Evolutionary conservation across 2,329 filamentous ascomycete species (phyloP), one percentile per base, ranked within the genome.

Genomic region (Colletotrichum cordylinicola): DNA sequence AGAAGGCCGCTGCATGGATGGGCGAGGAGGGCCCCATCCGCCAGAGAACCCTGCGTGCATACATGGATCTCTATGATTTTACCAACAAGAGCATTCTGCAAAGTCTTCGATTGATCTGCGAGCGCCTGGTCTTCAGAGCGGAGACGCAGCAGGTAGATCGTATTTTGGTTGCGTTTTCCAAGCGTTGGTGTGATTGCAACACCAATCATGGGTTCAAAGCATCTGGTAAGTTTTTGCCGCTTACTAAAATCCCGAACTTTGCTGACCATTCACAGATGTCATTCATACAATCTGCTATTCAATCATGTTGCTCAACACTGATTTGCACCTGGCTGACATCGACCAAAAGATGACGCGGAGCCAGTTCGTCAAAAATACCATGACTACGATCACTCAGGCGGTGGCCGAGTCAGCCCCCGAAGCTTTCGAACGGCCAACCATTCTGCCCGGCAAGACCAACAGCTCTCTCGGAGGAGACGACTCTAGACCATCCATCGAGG

Each of bases 271-370:
- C 12, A 15, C 18, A 94, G 96, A 98, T 86, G 94, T 98, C 64
- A 96, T 99, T 21, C 96, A 99, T 83, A 98, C 96, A 29, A 98
- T 98, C 78, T 98, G 95, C 85, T 99, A 98, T 84, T 98, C 97
- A 1, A 92, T 99, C 78, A 93, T 99, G 82, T 90, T 99, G 13
- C 90, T 99, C 78, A 99, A 99, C 81, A 99, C 97, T 39, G 97
- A 99, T 86, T 88, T 99, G 72, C 96, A 99, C 81, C 85, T 98
- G 81, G 97, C 96, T 74, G 96, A 98, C 82, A 98, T 98, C 79
- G 96, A 98, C 77, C 93, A 94, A 80, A 98, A 98, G 87, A 99
- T 99, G 97, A 98, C 96, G 2, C 92, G 94, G 72, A 93, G 90
- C 78, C 96, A 98, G 81, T 99, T 98, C 81, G 91, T 99, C 82